A percentile compares a stretch with the other conserved stretches of the same genome.
Conservation (phyloP, 2,329 filamentous ascomycete species). For the Paecilomyces variotii region DNA sequence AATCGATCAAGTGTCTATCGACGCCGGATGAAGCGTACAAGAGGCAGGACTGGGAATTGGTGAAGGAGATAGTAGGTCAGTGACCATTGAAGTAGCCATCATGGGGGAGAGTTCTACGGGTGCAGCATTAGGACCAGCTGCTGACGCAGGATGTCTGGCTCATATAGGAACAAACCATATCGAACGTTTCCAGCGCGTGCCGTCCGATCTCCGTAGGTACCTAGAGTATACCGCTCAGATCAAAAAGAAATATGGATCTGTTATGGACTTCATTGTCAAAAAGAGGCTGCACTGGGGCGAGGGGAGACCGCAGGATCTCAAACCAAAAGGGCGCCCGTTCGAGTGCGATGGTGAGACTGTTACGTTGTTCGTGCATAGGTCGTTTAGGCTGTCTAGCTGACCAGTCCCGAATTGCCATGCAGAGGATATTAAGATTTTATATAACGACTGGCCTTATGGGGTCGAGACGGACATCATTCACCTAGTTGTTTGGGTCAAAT, state of each 20-base stretch:
- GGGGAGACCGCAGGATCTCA: slow-evolving; percentile 30
- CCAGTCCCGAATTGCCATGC: slow-evolving; percentile 8
- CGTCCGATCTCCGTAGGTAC: slow-evolving; percentile 72
- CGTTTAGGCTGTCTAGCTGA: not conserved
- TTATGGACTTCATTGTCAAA: slow-evolving; percentile 67
- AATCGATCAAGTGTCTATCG: slow-evolving; percentile 62
- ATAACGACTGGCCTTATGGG: slow-evolving; percentile 94
- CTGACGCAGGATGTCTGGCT: not conserved
- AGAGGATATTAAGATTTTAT: slow-evolving; percentile 64
- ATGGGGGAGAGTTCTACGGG: not conserved
- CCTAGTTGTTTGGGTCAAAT: slow-evolving; percentile 90
- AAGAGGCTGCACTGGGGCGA: slow-evolving; percentile 62
- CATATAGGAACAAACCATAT: slow-evolving; percentile 58
- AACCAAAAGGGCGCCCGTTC: slow-evolving; percentile 22
- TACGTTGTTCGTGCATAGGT: not conserved
- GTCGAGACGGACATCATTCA: slow-evolving; percentile 71
- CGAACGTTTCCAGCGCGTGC: slow-evolving; percentile 66
- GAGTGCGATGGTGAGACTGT: slow-evolving; percentile 24
- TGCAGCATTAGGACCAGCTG: not conserved
- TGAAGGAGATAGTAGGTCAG: slow-evolving; percentile 53
- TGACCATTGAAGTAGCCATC: slow-evolving; percentile 6
- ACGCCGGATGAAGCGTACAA: slow-evolving; percentile 61
- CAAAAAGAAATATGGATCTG: slow-evolving; percentile 60
- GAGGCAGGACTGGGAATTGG: slow-evolving; percentile 60
- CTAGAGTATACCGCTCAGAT: slow-evolving; percentile 60